A percentile compares a stretch with the other conserved stretches of the same genome.
Conservation (phyloP, 2,329 filamentous ascomycete species). For the Fusarium sp. region DNA sequence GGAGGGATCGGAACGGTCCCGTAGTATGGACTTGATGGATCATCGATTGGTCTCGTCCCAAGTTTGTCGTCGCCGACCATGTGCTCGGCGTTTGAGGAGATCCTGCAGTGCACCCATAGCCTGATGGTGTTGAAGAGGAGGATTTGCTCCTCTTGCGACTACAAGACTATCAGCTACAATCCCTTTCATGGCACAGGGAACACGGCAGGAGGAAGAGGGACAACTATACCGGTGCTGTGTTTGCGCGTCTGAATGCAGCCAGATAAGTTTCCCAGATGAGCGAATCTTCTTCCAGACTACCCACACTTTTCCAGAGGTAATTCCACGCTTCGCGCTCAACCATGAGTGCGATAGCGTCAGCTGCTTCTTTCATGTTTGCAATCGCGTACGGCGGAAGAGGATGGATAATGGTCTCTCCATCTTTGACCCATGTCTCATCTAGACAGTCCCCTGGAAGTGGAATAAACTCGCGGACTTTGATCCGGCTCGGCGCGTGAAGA, state of each 20-base stretch:
- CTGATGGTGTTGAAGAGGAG: background rate
- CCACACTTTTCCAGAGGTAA: background rate
- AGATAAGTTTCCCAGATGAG: conserved; percentile 3
- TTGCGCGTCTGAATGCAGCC: background rate
- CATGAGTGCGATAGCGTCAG: background rate
- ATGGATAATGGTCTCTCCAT: background rate
- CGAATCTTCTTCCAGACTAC: background rate
- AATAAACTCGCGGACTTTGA: background rate
- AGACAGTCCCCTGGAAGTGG: conserved; percentile 1
- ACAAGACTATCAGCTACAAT: background rate
- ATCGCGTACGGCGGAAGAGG: background rate
- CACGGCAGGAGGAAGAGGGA: background rate
- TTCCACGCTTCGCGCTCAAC: background rate
- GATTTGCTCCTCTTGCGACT: background rate
- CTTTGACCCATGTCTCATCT: conserved; percentile 1
- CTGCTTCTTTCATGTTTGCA: background rate
- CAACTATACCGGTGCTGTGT: background rate
- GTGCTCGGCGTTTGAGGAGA: background rate
- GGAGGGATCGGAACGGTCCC: background rate
- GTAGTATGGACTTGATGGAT: background rate
- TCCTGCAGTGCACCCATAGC: background rate
- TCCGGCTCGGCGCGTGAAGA: background rate
- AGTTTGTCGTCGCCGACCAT: background rate
- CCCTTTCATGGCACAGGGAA: background rate
- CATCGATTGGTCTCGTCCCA: background rate